Evolutionary conservation across 139 green algal species (phyloP), one percentile per base, ranked within the genome.

Genomic region (Tetraselmis chui): DNA sequence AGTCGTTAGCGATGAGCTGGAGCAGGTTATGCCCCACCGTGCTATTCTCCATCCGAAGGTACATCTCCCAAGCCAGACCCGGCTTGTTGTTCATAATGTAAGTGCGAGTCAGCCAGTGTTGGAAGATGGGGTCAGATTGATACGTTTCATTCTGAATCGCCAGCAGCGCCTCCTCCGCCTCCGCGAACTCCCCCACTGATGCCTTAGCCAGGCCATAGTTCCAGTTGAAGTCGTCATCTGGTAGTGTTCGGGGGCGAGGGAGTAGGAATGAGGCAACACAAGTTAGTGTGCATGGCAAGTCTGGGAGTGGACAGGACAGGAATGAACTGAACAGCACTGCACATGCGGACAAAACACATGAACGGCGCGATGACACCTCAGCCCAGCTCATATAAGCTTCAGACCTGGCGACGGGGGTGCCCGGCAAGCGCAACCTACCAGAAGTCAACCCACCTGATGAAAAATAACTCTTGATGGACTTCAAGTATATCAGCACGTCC

Each of bases 201-300:
- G 89, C 90, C 76, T 89, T 85, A 0, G 93, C 89, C 28, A 97
- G 88, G 76, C 91, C 94, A 77, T 91, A 92, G 86, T 97, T 96
- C 94, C 94, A 97, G 84, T 91, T 93, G 85, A 97, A 96, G 84
- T 91, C 90, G 31, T 96, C 90, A 67, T 97, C 93, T 28, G 85
- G n/a, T n/a, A n/a, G n/a, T n/a, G n/a, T n/a, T n/a, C n/a, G n/a
- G n/a, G n/a, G n/a, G n/a, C n/a, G n/a, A n/a, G n/a, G n/a, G n/a
- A n/a, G n/a, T n/a, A n/a, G n/a, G n/a, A n/a, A n/a, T n/a, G n/a
- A n/a, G n/a, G n/a, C n/a, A n/a, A n/a, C n/a, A n/a, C n/a, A n/a
- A n/a, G n/a, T n/a, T n/a, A n/a, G n/a, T n/a, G n/a, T n/a, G n/a
- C n/a, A n/a, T n/a, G n/a, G n/a, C n/a, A n/a, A n/a, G n/a, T n/a